These are phyloP conservation scores for Phoenix roebelenii DNA, from an alignment of 176 grass and related monocot genomes.

Conservation along the genomic window DNA sequence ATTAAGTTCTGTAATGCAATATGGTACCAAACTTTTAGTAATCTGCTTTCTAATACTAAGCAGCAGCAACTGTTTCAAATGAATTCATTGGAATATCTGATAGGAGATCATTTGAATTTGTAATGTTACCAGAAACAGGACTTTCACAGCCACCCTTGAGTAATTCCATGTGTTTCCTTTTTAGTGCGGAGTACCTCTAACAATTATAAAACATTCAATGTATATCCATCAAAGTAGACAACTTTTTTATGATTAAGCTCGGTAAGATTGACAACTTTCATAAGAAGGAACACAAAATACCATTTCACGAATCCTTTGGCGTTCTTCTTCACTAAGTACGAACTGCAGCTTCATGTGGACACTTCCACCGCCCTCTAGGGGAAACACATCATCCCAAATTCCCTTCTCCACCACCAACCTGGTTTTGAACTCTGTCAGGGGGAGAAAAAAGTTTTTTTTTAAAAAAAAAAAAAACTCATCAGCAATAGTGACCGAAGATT, in stretches of 20 bases:
- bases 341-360: constrained; percentile 27
- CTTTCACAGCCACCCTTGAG: constrained; percentile 17
- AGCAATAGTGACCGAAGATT: too few relatives aligned
- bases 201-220: background rate
- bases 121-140: constrained; percentile 3
- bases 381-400: constrained; percentile 17
- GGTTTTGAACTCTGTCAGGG: constrained; percentile 25
- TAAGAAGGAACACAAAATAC: constrained; percentile 3
- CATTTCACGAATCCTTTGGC: constrained; percentile 27
- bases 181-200: constrained; percentile 33
- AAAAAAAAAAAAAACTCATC: background rate
- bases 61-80: too few relatives aligned
- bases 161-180: constrained; percentile 27
- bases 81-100: too few relatives aligned
- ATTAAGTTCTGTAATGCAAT: background rate
- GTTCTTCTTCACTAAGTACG: constrained; percentile 31
- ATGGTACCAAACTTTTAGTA: background rate
- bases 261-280: too few relatives aligned
- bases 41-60: background rate
- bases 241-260: too few relatives aligned
- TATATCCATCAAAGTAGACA: background rate
- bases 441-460: background rate
- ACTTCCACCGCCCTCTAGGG: constrained; percentile 22
- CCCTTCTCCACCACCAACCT: constrained; percentile 34
- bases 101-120: too few relatives aligned